Base-by-base conservation (phyloP, 768 basidiomycete genomes). In the Harrya chromipes region DNA sequence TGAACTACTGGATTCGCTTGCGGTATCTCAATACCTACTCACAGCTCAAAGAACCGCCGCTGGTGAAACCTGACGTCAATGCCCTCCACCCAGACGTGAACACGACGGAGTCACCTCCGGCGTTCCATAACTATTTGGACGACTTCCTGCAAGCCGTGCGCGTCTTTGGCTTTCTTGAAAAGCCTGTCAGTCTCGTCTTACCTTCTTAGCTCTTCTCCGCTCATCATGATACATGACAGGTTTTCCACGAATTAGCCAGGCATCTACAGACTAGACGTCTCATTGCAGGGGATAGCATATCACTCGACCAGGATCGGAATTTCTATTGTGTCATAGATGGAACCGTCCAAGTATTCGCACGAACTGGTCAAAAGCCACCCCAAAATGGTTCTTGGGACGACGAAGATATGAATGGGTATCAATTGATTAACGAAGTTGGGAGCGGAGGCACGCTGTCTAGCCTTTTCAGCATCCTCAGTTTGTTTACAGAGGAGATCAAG, bases 271-370 rank as follows among this genome's bases (percentile, higher is more conserved):
- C 97, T 2, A 80, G 93, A 53, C 76, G 94, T n/a, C 74, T 99
- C 19, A 89, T 97, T 44, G 97, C 97, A 5, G 95, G 97, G 4
- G 97, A 99, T 59, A 95, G 89, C 43, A 78, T 97, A 50, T 87
- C 90, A 24, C 78, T 97, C 4, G 88, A 94, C 57, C 80, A 89
- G 62, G 90, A 97, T 71, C 91, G 91, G 61, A 93, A 86, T 55
- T 99, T 99, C 70, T 98, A 97, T 69, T 97, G 93, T 65, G 95
- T 99, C 29, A 87, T 98, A 27, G 97, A 99, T 66, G 97, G 97
- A n/a, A 87, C 80, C 53, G 95, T 95, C 13, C 92, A 99, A 62
- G 92, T 98, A 11, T 97, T 81, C 65, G 90, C 90, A 14, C 80
- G 82, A 50, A 83, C 84, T 1, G 83, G 81, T 6, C 77, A 80